Percentiles rank a stretch among this genome's conserved stretches.
Evolutionary conservation across 2,329 filamentous ascomycete genomes (phyloP).

Genomic region (Alternaria arborescens): DNA sequence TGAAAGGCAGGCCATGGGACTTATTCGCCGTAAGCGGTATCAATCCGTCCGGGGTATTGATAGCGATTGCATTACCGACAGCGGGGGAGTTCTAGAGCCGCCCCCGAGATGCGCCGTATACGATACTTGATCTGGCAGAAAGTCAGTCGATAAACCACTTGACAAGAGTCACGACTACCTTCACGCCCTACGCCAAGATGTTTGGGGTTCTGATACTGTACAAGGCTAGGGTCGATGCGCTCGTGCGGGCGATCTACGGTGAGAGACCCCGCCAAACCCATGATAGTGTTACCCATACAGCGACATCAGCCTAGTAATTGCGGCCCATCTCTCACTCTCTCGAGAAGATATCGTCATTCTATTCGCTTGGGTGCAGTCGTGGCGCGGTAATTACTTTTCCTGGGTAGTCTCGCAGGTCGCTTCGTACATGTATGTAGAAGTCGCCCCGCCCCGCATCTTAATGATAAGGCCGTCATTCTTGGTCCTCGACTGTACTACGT

Average conservation of each 20-base stretch:
- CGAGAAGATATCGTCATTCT: slow-evolving; percentile 10
- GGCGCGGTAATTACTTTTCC: slow-evolving; percentile 20
- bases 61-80: slow-evolving; percentile 18
- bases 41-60: slow-evolving; percentile 13
- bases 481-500: background rate
- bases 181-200: slow-evolving; percentile 25
- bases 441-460: slow-evolving; percentile 20
- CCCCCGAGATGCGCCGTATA: slow-evolving; percentile 19
- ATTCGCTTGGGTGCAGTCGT: slow-evolving; percentile 10
- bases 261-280: slow-evolving; percentile 34
- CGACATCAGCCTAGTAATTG: slow-evolving; percentile 15
- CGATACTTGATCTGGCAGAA: slow-evolving; percentile 15
- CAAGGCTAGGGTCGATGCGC: slow-evolving; percentile 40
- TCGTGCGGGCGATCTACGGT: slow-evolving; percentile 27
- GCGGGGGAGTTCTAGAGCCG: slow-evolving; percentile 26
- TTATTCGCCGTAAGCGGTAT: slow-evolving; percentile 13
- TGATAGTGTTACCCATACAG: slow-evolving; percentile 25
- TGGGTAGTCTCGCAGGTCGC: slow-evolving; percentile 13
- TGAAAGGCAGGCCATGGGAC: slow-evolving; percentile 3
- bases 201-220: slow-evolving; percentile 44
- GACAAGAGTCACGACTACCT: slow-evolving; percentile 15
- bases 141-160: slow-evolving; percentile 15
- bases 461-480: slow-evolving; percentile 20
- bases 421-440: slow-evolving; percentile 19
- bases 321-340: slow-evolving; percentile 5